Evolutionary conservation across 441 rosid species (phyloP), one percentile per base, ranked within the genome.

Genomic region (Brassica hybrid): DNA sequence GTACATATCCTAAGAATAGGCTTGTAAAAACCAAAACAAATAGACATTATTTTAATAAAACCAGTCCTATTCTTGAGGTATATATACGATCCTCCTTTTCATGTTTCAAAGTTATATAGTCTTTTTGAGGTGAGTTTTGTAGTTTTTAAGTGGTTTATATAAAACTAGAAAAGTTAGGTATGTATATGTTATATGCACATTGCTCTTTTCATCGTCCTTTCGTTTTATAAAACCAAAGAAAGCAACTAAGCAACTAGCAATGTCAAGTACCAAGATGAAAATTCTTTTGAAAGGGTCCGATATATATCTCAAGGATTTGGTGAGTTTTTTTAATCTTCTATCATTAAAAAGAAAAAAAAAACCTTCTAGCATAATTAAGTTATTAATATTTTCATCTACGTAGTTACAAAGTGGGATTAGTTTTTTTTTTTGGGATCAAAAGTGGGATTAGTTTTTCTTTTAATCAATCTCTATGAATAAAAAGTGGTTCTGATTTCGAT

Each of bases 271-370:
- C 48, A 41, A 11, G n/a, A 41, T 41, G n/a, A 43, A 12, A 43
- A 12, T 12, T 0, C 50, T 43, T 43, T 43, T 5, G 11, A 43
- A 7, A n/a, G n/a, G 32, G 5, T 30, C 32, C 32, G 32, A 3
- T 30, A 30, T 79, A 89, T 94, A 67, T 92, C 97, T 75, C 89
- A 92, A 78, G 90, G 88, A 12, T 94, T 92, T 80, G 97, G 97
- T 94, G 75, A 11, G 89, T 76, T 18, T 19, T 1, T 6, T 17
- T 21, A 27, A 30, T 50, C 3, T 30, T 27, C 32, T 27, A 27
- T 27, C 32, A 27, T 27, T 27, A 27, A 27, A 25, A 25, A 25
- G 27, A 25, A 25, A 25, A 25, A 25, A 27, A 27, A 27, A 27
- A 27, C 5, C 32, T 27, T 27, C 32, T 27, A 27, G 32, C 32